Base-by-base conservation (phyloP, 2,329 filamentous ascomycete genomes). In the Neocucurbitaria cava region DNA sequence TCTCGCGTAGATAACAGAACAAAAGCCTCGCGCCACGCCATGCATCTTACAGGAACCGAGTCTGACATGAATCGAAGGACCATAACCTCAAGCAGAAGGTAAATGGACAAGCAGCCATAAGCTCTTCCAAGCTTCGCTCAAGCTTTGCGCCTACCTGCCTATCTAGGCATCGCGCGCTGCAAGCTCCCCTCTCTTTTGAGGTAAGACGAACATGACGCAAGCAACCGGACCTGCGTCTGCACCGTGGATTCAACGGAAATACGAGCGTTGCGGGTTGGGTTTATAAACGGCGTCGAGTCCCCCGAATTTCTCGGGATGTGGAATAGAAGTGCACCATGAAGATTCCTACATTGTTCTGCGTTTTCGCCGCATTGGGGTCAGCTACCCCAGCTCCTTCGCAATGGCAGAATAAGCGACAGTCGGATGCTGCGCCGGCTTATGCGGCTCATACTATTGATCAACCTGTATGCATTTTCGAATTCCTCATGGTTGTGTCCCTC, bases 401-500 rank as follows among this genome's bases (percentile, higher is more conserved):
- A 40, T 50, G 51, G 51, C 41, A 43, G 24, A 50, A n/a, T 5
- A 66, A 57, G 40, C 64, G 68, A 48, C 54, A 62, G 24, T 28
- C 39, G 21, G 30, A 31, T 45, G 44, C 21, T 43, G 35, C 54
- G 11, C 52, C 56, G 21, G 56, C 55, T 20, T 72, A 72, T 46
- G 49, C 50, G 15, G 57, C 64, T 43, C 54, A 71, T 46, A 62
- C 57, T 3, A 67, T 72, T 52, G 59, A 71, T 17, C 61, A 68
- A 43, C 64, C 63, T 6, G 66, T 70, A 59, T 15, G 57, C 39
- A 7, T 17, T n/a, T 20, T 30, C 13, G 3, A 0, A 17, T 20
- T 51, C 11, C 30, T 1, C 1, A 15, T 39, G 35, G 8, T n/a
- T 4, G 18, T 35, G 20, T 20, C 18, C 15, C 13, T 42, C 15